Conservation (phyloP, 2,329 filamentous ascomycete genomes). For the Aspergillus sp. region DNA sequence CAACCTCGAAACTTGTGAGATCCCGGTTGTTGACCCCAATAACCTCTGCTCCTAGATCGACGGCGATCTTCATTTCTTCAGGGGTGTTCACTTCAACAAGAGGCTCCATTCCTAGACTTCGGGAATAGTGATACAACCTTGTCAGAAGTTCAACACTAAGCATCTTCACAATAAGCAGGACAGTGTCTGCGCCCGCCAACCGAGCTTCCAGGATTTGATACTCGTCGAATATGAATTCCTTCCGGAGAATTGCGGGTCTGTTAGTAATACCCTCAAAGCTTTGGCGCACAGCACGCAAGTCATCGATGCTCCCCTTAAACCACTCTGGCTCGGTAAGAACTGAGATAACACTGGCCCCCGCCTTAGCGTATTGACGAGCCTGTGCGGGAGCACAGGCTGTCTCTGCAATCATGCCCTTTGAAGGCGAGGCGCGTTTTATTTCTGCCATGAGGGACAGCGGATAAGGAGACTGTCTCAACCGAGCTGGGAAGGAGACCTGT, state of each 20-base stretch:
- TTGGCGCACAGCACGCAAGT: slow-evolving; percentile 80
- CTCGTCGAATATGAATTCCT: slow-evolving; percentile 97
- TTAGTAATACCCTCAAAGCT: slow-evolving; percentile 89
- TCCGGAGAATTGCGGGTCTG: slow-evolving; percentile 84
- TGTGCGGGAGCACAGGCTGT: slow-evolving; percentile 85
- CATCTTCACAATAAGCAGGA: slow-evolving; percentile 98
- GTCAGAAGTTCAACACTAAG: slow-evolving; percentile 71
- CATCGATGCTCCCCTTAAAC: slow-evolving; percentile 98
- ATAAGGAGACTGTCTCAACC: slow-evolving; percentile 78
- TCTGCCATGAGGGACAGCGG: slow-evolving; percentile 94
- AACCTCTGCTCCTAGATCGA: slow-evolving; percentile 80
- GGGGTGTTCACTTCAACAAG: slow-evolving; percentile 94
- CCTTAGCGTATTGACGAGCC: slow-evolving; percentile 85
- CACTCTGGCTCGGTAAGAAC: slow-evolving; percentile 98
- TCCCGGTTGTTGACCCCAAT: slow-evolving; percentile 99
- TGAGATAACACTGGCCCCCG: slow-evolving; percentile 94
- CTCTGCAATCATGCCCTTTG: slow-evolving; percentile 89
- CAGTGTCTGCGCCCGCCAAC: slow-evolving; percentile 87
- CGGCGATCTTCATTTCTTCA: slow-evolving; percentile 86
- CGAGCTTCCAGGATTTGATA: slow-evolving; percentile 97
- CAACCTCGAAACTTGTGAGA: slow-evolving; percentile 93
- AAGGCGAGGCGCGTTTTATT: slow-evolving; percentile 94
- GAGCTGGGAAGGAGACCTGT: slow-evolving; percentile 73
- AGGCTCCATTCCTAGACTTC: slow-evolving; percentile 92
- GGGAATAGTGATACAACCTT: slow-evolving; percentile 81